Conservation (phyloP, 1,284 basidiomycete species). For the Cryptococcus sp. region DNA sequence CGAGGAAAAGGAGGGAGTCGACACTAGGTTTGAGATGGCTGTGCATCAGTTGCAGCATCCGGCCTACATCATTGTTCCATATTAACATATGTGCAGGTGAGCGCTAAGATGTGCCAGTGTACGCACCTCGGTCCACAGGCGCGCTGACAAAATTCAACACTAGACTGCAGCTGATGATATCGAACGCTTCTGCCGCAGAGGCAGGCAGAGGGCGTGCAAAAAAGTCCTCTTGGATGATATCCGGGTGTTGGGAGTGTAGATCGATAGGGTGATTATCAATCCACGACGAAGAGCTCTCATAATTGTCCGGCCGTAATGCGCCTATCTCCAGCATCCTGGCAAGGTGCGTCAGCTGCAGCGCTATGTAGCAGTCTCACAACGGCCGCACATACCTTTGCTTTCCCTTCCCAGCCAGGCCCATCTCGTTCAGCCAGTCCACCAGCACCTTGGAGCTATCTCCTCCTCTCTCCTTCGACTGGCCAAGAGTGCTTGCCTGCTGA, state of each 20-base stretch:
- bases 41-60: slow-evolving; percentile 50
- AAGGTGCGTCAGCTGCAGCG: background rate
- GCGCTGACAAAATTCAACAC: slow-evolving; percentile 85
- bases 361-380: too few relatives aligned
- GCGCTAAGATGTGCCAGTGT: too few relatives aligned
- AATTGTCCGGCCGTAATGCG: slow-evolving; percentile 78
- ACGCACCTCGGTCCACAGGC: slow-evolving; percentile 66
- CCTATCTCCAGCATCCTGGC: slow-evolving; percentile 77
- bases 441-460: slow-evolving; percentile 78
- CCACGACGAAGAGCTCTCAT: slow-evolving; percentile 62
- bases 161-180: slow-evolving; percentile 73
- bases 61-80: background rate
- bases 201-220: slow-evolving; percentile 52
- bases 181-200: slow-evolving; percentile 59
- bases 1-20: slow-evolving; percentile 63
- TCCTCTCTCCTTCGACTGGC: slow-evolving; percentile 73
- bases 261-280: slow-evolving; percentile 72
- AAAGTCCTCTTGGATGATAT: slow-evolving; percentile 77
- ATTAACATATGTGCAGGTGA: background rate
- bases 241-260: slow-evolving; percentile 71
- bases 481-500: slow-evolving; percentile 73
- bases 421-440: slow-evolving; percentile 66
- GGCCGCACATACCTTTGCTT: background rate
- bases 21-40: slow-evolving; percentile 59
- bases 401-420: slow-evolving; percentile 40